Evolutionary conservation across 2,329 filamentous ascomycete species (phyloP).

Genomic region (Curvularia lunata): DNA sequence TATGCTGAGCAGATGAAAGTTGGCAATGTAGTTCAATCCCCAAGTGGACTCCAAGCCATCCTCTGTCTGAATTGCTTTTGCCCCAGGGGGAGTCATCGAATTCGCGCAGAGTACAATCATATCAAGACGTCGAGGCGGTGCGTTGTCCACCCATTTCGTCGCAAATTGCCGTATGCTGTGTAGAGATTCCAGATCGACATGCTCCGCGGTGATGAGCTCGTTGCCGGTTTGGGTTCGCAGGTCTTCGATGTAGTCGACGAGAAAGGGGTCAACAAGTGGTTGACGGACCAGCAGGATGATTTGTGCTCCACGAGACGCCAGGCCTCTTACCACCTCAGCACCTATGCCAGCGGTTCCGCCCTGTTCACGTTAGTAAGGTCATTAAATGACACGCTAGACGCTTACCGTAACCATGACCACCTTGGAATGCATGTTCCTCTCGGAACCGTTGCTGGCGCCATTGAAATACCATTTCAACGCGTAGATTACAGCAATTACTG

Average conservation of each 20-base stretch:
- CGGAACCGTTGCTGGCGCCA: constrained; percentile 75
- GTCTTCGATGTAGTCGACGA: constrained; percentile 92
- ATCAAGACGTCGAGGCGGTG: constrained; percentile 85
- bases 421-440: constrained; percentile 89
- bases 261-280: constrained; percentile 80
- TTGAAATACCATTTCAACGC: constrained; percentile 77
- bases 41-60: constrained; percentile 89
- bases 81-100: constrained; percentile 73
- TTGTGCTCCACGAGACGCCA: constrained; percentile 85
- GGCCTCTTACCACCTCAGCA: constrained; percentile 72
- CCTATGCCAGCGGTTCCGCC: constrained; percentile 94
- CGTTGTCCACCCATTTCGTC: constrained; percentile 97
- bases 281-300: constrained; percentile 87
- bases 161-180: constrained; percentile 91
- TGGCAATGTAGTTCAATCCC: constrained; percentile 94
- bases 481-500: constrained; percentile 60
- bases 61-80: constrained; percentile 65
- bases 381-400: not conserved
- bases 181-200: constrained; percentile 87
- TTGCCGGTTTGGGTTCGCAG: constrained; percentile 78
- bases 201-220: constrained; percentile 90
- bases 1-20: constrained; percentile 93
- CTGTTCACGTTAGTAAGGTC: constrained; percentile 50
- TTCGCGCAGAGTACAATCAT: constrained; percentile 89
- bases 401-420: constrained; percentile 87